A percentile compares a stretch with the other conserved stretches of the same genome.
Evolutionary conservation across 2,329 filamentous ascomycete genomes (phyloP).

Genomic region (Hypoxylon sp.): DNA sequence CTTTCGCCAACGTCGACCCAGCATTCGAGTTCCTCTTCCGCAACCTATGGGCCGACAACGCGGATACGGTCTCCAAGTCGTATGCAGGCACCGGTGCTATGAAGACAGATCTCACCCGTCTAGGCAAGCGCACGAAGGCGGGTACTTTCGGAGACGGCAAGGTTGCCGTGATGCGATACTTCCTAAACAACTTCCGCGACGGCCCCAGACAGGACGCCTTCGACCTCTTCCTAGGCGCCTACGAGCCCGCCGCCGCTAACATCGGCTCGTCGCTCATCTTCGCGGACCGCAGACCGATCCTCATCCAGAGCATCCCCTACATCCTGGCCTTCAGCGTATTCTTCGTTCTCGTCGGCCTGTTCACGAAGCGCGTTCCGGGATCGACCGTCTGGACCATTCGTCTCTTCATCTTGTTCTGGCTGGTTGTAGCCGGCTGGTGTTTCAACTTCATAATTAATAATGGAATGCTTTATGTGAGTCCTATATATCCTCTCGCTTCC

Average conservation of each 20-base stretch:
- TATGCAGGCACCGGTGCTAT: slow-evolving; percentile 97
- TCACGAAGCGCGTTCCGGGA: slow-evolving; percentile 80
- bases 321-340: slow-evolving; percentile 88
- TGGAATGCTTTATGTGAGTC: slow-evolving; percentile 93
- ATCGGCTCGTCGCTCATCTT: slow-evolving; percentile 83
- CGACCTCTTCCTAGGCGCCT: slow-evolving; percentile 91
- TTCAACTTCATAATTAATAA: slow-evolving; percentile 84
- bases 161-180: slow-evolving; percentile 90
- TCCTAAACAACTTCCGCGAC: slow-evolving; percentile 94
- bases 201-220: slow-evolving; percentile 96
- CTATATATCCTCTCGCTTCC: background rate
- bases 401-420: slow-evolving; percentile 85
- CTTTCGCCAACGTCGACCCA: slow-evolving; percentile 81
- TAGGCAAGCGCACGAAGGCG: slow-evolving; percentile 86
- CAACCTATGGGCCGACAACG: slow-evolving; percentile 98
- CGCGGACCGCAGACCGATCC: slow-evolving; percentile 84
- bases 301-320: slow-evolving; percentile 96
- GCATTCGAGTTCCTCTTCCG: slow-evolving; percentile 93
- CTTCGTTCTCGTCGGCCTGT: slow-evolving; percentile 81
- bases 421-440: slow-evolving; percentile 78
- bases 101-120: slow-evolving; percentile 98
- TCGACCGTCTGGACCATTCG: slow-evolving; percentile 85
- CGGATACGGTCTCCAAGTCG: slow-evolving; percentile 90
- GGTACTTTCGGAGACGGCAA: slow-evolving; percentile 89
- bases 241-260: slow-evolving; percentile 80